These are phyloP conservation scores for Backusella parvicylindrica DNA, from an alignment of 192 early-diverging fungal species.

Conservation along the genomic window DNA sequence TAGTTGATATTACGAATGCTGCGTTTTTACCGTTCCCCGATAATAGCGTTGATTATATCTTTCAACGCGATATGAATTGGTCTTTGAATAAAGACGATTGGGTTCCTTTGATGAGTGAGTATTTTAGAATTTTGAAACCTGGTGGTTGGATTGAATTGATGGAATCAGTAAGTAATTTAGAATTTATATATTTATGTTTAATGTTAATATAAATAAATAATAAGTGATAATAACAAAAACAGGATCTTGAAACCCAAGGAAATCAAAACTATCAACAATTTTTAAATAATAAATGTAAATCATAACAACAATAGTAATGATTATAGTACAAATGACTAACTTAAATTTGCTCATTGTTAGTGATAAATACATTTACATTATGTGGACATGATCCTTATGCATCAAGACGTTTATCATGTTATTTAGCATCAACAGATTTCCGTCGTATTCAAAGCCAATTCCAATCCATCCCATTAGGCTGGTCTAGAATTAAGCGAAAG, in stretches of 20 bases:
- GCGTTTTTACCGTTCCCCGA: slow-evolving; percentile 26
- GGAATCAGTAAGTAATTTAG: slow-evolving; percentile 4
- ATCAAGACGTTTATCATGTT: slow-evolving; percentile 17
- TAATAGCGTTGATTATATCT: slow-evolving; percentile 29
- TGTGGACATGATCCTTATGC: slow-evolving; percentile 26
- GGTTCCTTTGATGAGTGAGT: slow-evolving; percentile 14
- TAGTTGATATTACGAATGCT: slow-evolving; percentile 13
- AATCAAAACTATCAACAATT: slow-evolving; percentile 12
- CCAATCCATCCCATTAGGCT: slow-evolving; percentile 30
- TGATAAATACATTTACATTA: background rate
- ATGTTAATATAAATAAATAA: background rate
- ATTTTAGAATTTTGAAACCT: slow-evolving; percentile 26
- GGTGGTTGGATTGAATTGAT: slow-evolving; percentile 33
- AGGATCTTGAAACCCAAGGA: slow-evolving; percentile 29
- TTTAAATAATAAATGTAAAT: slow-evolving; percentile 30
- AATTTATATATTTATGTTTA: background rate
- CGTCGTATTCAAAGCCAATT: slow-evolving; percentile 29
- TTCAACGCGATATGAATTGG: slow-evolving; percentile 21
- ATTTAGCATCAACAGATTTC: slow-evolving; percentile 19
- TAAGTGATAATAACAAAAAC: background rate
- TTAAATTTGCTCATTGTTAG: background rate
- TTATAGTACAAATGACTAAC: background rate
- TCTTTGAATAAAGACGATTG: slow-evolving; percentile 20
- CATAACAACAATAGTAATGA: background rate
- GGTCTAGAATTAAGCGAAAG: slow-evolving; percentile 7